Evolutionary conservation across 2,329 filamentous ascomycete genomes (phyloP), one percentile per base, ranked within the genome.

Genomic region (Periconia sp.): DNA sequence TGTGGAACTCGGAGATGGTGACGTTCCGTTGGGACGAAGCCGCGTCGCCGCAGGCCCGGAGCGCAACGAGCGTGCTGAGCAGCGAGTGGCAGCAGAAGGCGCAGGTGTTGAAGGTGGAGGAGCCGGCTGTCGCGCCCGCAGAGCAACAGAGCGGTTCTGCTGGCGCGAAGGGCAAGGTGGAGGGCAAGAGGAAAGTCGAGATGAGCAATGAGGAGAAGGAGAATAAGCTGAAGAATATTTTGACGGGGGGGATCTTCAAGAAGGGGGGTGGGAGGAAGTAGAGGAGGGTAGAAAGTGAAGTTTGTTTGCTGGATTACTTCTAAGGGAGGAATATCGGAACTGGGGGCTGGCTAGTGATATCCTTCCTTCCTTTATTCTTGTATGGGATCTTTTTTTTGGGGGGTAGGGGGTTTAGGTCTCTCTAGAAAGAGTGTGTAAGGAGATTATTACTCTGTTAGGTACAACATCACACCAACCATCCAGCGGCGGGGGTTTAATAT

Each of bases 11-110:
- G 33, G 86, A 92, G 31, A 77, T 96, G 9, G 77, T 97, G 42
- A 93, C 88, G 55, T 82, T 96, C 56, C 75, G 85, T 1, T 96
- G 91, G 90, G 84, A 85, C 18, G 82, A 87, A 45, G 79, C 73
- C 37, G 88, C 86, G 1, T 79, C 82, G n/a, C 65, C 76, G 1
- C 76, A 80, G 11, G 82, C 81, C 5, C 79, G 86, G 54, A 81
- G 80, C 30, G 76, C 51, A 74, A 61, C 64, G 20, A 77, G 82
- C 15, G 85, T 89, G 49, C 73, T 94, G 52, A 87, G 84, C 57
- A 71, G 77, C 41, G 82, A 84, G 58, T 76, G 72, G 60, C 82
- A 84, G 27, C 79, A 81, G 49, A 79, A 84, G 64, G 91, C 90
- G 1, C 82, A 82, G 68, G 82, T 86, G 54, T 77, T 94, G 54